Percentiles rank a stretch among this genome's conserved stretches.
phyloP scores from a whole-genome alignment of 148 eudicot genomes.

The Pouteria glomerata region DNA sequence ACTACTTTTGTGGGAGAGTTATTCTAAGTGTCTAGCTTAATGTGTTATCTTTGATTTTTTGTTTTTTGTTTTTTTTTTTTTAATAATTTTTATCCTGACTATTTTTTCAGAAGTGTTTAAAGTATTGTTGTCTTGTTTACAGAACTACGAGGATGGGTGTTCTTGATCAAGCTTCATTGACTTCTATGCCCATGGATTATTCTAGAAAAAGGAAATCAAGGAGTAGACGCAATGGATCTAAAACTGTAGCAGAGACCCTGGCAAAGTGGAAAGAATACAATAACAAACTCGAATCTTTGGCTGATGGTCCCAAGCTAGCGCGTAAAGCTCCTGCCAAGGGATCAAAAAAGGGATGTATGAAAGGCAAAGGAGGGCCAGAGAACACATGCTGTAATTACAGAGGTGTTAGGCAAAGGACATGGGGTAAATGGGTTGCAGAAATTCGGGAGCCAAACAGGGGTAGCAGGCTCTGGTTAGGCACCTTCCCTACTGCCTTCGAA shows the following conservation, averaged over 20 bases:
- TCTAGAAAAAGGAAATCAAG: slow-evolving; percentile 55
- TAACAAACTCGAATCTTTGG: slow-evolving; percentile 18
- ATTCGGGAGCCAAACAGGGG: slow-evolving; percentile 77
- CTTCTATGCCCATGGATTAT: slow-evolving; percentile 25
- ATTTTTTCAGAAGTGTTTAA: background rate
- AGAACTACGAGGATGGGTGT: slow-evolving; percentile 35
- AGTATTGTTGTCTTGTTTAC: background rate
- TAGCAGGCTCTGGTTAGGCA: slow-evolving; percentile 82
- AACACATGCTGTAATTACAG: slow-evolving; percentile 50
- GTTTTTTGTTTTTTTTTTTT: background rate
- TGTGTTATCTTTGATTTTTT: too few relatives aligned
- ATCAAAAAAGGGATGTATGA: slow-evolving; percentile 93
- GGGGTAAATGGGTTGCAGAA: slow-evolving; percentile 99
- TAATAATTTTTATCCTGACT: too few relatives aligned
- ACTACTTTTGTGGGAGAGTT: background rate
- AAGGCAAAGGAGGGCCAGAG: slow-evolving; percentile 91
- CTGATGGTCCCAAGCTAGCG: slow-evolving; percentile 19
- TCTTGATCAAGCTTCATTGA: slow-evolving; percentile 22
- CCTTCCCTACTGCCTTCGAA: slow-evolving; percentile 60
- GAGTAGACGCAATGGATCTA: slow-evolving; percentile 35
- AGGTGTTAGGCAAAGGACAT: slow-evolving; percentile 84
- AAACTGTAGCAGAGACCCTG: slow-evolving; percentile 46
- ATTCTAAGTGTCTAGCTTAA: background rate
- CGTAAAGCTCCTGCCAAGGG: slow-evolving; percentile 78
- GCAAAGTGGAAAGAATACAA: slow-evolving; percentile 77